Evolutionary conservation across 768 basidiomycete genomes (phyloP).

Genomic region (Lactarius tabidus): DNA sequence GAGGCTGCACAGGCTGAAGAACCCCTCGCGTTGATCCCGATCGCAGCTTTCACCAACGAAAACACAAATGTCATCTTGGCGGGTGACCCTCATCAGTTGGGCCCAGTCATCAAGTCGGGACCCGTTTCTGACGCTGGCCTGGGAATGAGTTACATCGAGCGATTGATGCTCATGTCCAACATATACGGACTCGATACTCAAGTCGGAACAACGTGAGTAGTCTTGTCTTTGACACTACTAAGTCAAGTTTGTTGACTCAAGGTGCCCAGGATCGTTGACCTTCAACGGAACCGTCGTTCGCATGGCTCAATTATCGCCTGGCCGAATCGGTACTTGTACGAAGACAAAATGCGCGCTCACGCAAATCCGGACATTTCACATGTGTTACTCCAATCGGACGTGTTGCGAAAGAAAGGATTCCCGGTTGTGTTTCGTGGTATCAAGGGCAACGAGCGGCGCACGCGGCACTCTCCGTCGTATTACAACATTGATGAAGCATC

Average conservation of each 20-base stretch:
- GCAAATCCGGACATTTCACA: slow-evolving; percentile 31
- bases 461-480: slow-evolving; percentile 38
- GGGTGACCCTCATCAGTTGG: slow-evolving; percentile 69
- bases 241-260: not conserved
- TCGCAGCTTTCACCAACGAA: slow-evolving; percentile 54
- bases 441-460: slow-evolving; percentile 36
- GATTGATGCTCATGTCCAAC: slow-evolving; percentile 40
- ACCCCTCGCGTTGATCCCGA: slow-evolving; percentile 57
- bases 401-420: slow-evolving; percentile 31
- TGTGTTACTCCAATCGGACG: slow-evolving; percentile 29
- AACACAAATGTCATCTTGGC: slow-evolving; percentile 57
- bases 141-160: slow-evolving; percentile 57
- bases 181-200: slow-evolving; percentile 23
- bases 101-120: slow-evolving; percentile 59
- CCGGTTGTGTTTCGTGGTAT: slow-evolving; percentile 37
- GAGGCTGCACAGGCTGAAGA: slow-evolving; percentile 73
- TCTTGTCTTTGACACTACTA: not conserved
- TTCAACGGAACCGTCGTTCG: slow-evolving; percentile 62
- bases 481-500: slow-evolving; percentile 39
- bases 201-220: slow-evolving; percentile 21
- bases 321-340: slow-evolving; percentile 60
- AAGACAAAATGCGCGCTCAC: slow-evolving; percentile 34
- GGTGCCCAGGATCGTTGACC: slow-evolving; percentile 50
- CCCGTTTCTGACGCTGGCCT: slow-evolving; percentile 56
- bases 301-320: slow-evolving; percentile 57